Percentiles rank a stretch among this genome's conserved stretches.
These are phyloP conservation scores for Tetraselmis chui DNA, from an alignment of 139 green algal species.

Conservation along the genomic window DNA sequence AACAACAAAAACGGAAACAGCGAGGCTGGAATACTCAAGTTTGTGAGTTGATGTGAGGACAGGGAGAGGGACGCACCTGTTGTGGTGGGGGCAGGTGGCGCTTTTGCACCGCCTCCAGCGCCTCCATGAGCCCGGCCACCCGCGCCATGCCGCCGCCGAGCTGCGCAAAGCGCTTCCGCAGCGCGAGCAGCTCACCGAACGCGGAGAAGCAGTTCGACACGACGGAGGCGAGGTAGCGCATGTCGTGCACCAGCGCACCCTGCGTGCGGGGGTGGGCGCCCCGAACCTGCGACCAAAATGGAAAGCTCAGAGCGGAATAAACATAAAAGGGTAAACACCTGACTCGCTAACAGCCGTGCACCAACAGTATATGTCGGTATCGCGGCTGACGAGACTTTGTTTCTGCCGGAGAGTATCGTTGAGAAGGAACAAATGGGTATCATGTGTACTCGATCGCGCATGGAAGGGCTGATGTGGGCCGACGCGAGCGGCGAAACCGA, in stretches of 20 bases:
- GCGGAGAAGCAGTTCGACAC: constrained; percentile 65
- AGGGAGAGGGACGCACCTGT: not conserved
- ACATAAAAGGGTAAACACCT: too few species aligned
- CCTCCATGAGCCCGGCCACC: constrained; percentile 22
- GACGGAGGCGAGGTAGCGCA: constrained; percentile 68
- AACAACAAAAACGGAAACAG: too few species aligned
- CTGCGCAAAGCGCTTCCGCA: constrained; percentile 62
- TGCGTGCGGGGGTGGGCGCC: constrained; percentile 15
- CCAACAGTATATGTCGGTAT: too few species aligned
- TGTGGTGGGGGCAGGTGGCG: not conserved
- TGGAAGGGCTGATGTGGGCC: too few species aligned
- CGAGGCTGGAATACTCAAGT: too few species aligned
- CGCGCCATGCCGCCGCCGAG: constrained; percentile 50
- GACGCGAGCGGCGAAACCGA: too few species aligned
- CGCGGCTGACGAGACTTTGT: too few species aligned
- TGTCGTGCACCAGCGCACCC: constrained; percentile 55
- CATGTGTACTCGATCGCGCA: too few species aligned
- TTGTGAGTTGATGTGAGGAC: not conserved
- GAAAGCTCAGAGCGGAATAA: too few species aligned
- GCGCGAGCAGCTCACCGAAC: constrained; percentile 65
- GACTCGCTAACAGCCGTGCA: too few species aligned
- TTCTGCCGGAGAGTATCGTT: too few species aligned
- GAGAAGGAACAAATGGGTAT: too few species aligned
- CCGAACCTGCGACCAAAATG: not conserved
- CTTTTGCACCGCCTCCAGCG: constrained; percentile 8